These are phyloP conservation scores for Aureobasidium sp. DNA, from an alignment of 2,329 filamentous ascomycete genomes.

Conservation along the genomic window DNA sequence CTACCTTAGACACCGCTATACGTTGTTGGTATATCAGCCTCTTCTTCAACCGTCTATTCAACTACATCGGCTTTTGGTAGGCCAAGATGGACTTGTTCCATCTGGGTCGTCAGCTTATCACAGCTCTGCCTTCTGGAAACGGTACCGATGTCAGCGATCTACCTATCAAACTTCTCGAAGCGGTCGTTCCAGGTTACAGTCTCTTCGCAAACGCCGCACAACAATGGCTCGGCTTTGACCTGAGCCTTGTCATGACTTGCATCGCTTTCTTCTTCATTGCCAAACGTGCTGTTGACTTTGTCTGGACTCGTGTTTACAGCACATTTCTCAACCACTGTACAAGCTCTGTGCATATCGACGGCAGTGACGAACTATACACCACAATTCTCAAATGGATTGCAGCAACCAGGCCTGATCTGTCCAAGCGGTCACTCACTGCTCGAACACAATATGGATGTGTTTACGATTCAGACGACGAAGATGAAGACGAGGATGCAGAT, in stretches of 20 bases:
- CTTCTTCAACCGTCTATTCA: background rate
- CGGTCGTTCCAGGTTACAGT: conserved; percentile 45
- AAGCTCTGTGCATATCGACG: conserved; percentile 39
- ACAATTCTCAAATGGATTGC: conserved; percentile 39
- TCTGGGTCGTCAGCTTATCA: conserved; percentile 7
- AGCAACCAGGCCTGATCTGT: conserved; percentile 32
- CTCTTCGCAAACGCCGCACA: conserved; percentile 39
- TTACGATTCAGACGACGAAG: conserved; percentile 29
- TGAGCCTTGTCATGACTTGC: conserved; percentile 40
- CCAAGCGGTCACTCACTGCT: conserved; percentile 33
- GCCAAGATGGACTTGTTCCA: conserved; percentile 17
- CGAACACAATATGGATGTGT: conserved; percentile 32
- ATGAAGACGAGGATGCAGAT: conserved; percentile 21
- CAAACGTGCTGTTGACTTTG: conserved; percentile 31
- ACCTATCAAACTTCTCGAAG: conserved; percentile 41
- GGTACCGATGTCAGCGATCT: conserved; percentile 27
- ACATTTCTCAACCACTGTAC: conserved; percentile 34
- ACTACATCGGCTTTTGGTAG: background rate
- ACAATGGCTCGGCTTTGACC: conserved; percentile 40
- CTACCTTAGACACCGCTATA: background rate
- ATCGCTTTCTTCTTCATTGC: conserved; percentile 37
- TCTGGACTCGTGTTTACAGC: conserved; percentile 27
- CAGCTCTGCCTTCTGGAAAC: conserved; percentile 8
- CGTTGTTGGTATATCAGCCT: no score
- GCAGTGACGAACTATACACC: conserved; percentile 38